A percentile compares a stretch with the other conserved stretches of the same genome.
These are phyloP conservation scores for Mycena floridula DNA, from an alignment of 768 basidiomycete species.

Conservation along the genomic window DNA sequence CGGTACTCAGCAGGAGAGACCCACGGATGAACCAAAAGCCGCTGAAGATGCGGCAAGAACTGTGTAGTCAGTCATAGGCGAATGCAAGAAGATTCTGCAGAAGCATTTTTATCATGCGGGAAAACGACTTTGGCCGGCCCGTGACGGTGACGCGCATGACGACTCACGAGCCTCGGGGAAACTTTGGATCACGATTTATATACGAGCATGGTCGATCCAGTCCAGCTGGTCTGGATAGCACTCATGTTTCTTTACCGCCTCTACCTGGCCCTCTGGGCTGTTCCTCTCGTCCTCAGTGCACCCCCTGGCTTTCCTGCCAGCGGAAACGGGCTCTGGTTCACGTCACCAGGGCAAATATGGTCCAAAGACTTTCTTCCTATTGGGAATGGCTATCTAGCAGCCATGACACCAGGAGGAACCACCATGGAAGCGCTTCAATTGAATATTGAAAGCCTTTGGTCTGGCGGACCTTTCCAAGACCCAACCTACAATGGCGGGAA, in stretches of 20 bases:
- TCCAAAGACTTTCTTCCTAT: conserved; percentile 57
- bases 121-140: too few species aligned
- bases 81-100: too few species aligned
- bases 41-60: too few species aligned
- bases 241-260: neutral
- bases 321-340: conserved; percentile 77
- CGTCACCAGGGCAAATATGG: conserved; percentile 47
- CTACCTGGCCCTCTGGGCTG: neutral
- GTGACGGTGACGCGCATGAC: too few species aligned
- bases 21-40: too few species aligned
- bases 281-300: conserved; percentile 14
- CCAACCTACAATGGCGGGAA: conserved; percentile 74
- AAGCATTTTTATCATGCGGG: too few species aligned
- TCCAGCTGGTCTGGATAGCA: neutral
- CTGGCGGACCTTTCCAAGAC: conserved; percentile 66
- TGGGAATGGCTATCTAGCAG: conserved; percentile 70
- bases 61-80: too few species aligned
- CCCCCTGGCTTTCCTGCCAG: conserved; percentile 54
- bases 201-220: too few species aligned
- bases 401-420: conserved; percentile 61
- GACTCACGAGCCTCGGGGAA: too few species aligned
- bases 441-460: conserved; percentile 75
- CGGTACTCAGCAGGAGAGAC: too few species aligned
- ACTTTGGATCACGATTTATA: too few species aligned
- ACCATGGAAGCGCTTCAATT: conserved; percentile 55